A percentile compares a stretch with the other conserved stretches of the same genome.
Evolutionary conservation across 176 grass and related monocot species (phyloP).

Genomic region (Rhynchospora breviuscula): DNA sequence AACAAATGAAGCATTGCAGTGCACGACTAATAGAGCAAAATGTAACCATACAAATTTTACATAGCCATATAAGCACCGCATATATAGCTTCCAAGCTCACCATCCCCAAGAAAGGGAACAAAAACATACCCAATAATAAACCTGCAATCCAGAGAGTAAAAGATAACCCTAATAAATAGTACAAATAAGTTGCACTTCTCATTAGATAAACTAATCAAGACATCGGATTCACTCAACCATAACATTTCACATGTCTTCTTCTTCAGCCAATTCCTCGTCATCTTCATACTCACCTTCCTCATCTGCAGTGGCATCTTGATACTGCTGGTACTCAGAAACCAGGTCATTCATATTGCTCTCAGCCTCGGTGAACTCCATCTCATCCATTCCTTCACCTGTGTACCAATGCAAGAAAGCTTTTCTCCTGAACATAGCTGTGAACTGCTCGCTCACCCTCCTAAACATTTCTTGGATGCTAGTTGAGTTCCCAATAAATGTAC

Average conservation of each 20-base stretch:
- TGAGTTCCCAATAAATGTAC: conserved; percentile 76
- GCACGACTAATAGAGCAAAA: background rate
- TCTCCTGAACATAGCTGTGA: conserved; percentile 89
- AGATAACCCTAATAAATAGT: too few species aligned
- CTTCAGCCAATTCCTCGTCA: conserved; percentile 26
- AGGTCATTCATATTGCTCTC: conserved; percentile 95
- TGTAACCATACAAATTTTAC: too few species aligned
- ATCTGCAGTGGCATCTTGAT: conserved; percentile 61
- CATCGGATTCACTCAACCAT: background rate
- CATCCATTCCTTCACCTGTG: conserved; percentile 78
- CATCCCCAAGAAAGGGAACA: too few species aligned
- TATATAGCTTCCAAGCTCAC: too few species aligned
- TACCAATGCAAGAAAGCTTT: conserved; percentile 96
- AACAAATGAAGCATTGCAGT: background rate
- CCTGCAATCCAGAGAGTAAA: too few species aligned
- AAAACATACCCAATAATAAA: too few species aligned
- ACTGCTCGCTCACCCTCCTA: conserved; percentile 87
- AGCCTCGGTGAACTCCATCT: conserved; percentile 77
- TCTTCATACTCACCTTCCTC: conserved; percentile 58
- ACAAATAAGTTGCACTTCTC: too few species aligned
- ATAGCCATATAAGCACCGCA: too few species aligned
- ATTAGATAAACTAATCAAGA: too few species aligned
- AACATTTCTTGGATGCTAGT: conserved; percentile 93
- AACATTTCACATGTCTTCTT: conserved; percentile 12
- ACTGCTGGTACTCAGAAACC: conserved; percentile 81